These are phyloP conservation scores for Malus hybrid DNA, from an alignment of 331 rosid genomes.

Conservation along the genomic window DNA sequence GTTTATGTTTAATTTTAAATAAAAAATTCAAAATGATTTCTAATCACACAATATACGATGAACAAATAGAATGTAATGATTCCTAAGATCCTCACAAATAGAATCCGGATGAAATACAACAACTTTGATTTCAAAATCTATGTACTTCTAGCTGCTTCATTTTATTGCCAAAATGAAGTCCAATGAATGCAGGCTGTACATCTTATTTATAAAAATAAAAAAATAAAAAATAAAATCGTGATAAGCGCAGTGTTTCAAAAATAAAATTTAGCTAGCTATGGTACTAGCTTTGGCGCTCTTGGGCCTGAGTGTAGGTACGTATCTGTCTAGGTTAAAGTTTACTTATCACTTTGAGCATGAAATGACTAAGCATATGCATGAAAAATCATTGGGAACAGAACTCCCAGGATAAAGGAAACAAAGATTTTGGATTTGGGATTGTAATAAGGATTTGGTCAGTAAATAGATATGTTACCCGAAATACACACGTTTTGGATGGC, in stretches of 20 bases:
- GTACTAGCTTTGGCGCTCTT: background rate
- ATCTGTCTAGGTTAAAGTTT: background rate
- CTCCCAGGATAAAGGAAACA: slow-evolving; percentile 2
- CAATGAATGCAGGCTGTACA: background rate
- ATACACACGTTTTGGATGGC: background rate
- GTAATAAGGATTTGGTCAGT: background rate
- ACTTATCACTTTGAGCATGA: background rate
- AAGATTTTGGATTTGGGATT: background rate
- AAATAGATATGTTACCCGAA: background rate
- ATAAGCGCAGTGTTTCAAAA: background rate
- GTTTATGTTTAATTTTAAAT: no score
- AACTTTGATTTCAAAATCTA: background rate
- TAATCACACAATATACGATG: no score
- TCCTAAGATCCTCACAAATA: no score
- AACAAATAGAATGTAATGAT: no score
- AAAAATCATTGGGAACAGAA: background rate
- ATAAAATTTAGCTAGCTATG: background rate
- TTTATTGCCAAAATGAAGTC: background rate
- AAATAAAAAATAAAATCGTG: background rate
- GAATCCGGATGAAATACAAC: background rate
- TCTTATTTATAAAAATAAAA: background rate
- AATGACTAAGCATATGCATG: background rate
- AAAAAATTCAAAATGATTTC: no score
- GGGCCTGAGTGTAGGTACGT: no score
- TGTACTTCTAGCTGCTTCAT: background rate